Base-by-base conservation (phyloP, 129 eudicot genomes). In the Oenanthe sinensis region DNA sequence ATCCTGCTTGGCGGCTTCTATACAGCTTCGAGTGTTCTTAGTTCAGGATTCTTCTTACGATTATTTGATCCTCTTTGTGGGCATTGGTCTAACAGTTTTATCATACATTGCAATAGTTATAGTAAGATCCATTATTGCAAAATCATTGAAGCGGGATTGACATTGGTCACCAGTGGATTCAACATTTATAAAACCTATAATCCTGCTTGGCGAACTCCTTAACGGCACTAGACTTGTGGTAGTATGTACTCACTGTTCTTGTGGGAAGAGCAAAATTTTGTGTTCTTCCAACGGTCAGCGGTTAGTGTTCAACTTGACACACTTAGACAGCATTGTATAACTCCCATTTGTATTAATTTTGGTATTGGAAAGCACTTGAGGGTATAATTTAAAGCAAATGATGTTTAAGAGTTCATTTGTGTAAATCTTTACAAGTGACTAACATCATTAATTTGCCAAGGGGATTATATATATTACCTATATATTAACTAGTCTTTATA, bases 61-160 rank as follows among this genome's bases (percentile, higher is more conserved):
- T 81, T 83, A 73, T 54, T 80, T 87, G 45, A 76, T 91, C 78
- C 83, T 95, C 79, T 75, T 85, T 77, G 82, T 77, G 70, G 97
- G 98, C 74, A 77, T 95, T 55, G 65, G 45, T 45, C 84, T 95
- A 20, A 95, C 97, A 4, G 77, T 85, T 80, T 69, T 85, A 42
- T 79, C 99, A 1, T 95, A 95, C 83, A 48, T 87, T 74, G 68
- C 86, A 48, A 87, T 90, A 26, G 43, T 72, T 36, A 14, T 84
- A 52, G 78, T 85, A 70, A 90, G 87, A 84, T 67, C 97, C 46
- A 40, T 91, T 76, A 86, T 92, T 22, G 78, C 89, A 26, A 95
- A 95, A 82, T 87, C 96, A 44, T 71, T 88, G 83, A 95, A 95
- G 85, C 91, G 84, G 82, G 99, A 95, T 86, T 95, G 80, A 84